phyloP scores from a whole-genome alignment of 495 filamentous ascomycete species.

The Hyaloscypha variabilis region DNA sequence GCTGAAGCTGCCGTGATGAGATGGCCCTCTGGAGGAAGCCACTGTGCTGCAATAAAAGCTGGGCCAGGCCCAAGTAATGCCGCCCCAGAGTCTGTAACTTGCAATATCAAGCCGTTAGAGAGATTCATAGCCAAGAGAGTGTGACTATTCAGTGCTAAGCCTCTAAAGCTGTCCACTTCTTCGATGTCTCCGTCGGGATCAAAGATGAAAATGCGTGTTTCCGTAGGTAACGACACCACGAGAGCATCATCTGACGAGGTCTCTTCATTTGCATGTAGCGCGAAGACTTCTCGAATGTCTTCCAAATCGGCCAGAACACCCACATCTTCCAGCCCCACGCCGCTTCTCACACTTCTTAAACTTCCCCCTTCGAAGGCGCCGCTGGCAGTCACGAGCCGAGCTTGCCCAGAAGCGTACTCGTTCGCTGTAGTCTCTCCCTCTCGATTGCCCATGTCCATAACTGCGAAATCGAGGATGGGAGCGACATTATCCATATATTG shows the following conservation, averaged over 20 bases:
- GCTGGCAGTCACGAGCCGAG: slow-evolving; percentile 88
- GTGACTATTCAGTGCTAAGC: slow-evolving; percentile 66
- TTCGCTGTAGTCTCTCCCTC: slow-evolving; percentile 75
- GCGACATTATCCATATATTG: slow-evolving; percentile 86
- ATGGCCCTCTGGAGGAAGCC: slow-evolving; percentile 59
- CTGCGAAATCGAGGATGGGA: slow-evolving; percentile 87
- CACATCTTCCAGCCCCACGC: slow-evolving; percentile 89
- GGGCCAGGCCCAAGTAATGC: slow-evolving; percentile 41
- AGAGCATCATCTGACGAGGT: slow-evolving; percentile 65
- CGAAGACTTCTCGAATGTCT: slow-evolving; percentile 67
- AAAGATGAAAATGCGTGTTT: slow-evolving; percentile 85
- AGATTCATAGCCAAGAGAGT: slow-evolving; percentile 75
- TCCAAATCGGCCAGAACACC: slow-evolving; percentile 81
- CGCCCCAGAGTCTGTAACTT: slow-evolving; percentile 74
- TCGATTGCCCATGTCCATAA: slow-evolving; percentile 92
- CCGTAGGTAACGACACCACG: slow-evolving; percentile 77
- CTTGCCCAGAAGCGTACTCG: slow-evolving; percentile 93
- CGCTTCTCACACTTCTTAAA: slow-evolving; percentile 85
- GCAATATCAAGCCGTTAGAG: slow-evolving; percentile 64
- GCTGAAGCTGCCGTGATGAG: slow-evolving; percentile 79
- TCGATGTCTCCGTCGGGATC: slow-evolving; percentile 76
- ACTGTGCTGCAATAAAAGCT: slow-evolving; percentile 55
- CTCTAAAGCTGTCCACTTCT: slow-evolving; percentile 74
- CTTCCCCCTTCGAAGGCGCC: slow-evolving; percentile 87
- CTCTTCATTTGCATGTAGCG: slow-evolving; percentile 50